Conservation (phyloP, 768 basidiomycete species). For the Boletus subparvulus region DNA sequence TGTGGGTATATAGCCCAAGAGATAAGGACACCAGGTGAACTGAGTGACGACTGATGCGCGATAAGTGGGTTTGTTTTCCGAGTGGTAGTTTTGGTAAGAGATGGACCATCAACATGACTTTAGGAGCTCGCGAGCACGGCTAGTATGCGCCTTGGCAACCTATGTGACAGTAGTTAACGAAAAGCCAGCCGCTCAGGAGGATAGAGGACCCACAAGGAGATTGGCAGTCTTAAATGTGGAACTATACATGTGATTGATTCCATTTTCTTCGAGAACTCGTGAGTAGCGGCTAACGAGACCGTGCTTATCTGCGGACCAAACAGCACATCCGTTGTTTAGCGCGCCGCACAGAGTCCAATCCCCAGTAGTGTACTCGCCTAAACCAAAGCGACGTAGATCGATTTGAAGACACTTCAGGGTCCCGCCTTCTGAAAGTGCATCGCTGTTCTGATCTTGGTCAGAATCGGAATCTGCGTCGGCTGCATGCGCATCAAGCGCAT, state of each 20-base stretch:
- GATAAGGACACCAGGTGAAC: conserved; percentile 8
- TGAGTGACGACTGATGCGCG: not conserved
- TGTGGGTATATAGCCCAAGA: conserved; percentile 18
- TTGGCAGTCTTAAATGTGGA: conserved; percentile 85
- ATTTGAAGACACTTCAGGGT: conserved; percentile 71
- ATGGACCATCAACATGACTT: conserved; percentile 48
- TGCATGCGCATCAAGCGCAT: conserved; percentile 47
- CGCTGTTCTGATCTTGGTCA: conserved; percentile 40
- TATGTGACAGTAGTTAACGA: conserved; percentile 20
- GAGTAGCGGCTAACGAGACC: conserved; percentile 79
- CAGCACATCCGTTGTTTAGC: conserved; percentile 3
- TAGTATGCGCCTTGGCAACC: conserved; percentile 59
- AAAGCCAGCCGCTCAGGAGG: not conserved
- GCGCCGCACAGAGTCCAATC: not conserved
- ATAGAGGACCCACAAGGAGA: conserved; percentile 51
- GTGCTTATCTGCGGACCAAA: conserved; percentile 55
- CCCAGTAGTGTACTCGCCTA: conserved; percentile 45
- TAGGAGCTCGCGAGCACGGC: conserved; percentile 56
- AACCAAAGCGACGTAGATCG: conserved; percentile 67
- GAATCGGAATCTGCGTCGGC: conserved; percentile 33
- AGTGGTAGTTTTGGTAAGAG: not conserved
- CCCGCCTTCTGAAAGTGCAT: conserved; percentile 34
- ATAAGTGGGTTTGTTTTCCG: not conserved
- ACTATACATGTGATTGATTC: conserved; percentile 82
- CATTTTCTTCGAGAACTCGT: conserved; percentile 65